Percentiles rank a stretch among this genome's conserved stretches.
These are phyloP conservation scores for Candida endomychidarum DNA, from an alignment of 805 yeast species.

Conservation along the genomic window DNA sequence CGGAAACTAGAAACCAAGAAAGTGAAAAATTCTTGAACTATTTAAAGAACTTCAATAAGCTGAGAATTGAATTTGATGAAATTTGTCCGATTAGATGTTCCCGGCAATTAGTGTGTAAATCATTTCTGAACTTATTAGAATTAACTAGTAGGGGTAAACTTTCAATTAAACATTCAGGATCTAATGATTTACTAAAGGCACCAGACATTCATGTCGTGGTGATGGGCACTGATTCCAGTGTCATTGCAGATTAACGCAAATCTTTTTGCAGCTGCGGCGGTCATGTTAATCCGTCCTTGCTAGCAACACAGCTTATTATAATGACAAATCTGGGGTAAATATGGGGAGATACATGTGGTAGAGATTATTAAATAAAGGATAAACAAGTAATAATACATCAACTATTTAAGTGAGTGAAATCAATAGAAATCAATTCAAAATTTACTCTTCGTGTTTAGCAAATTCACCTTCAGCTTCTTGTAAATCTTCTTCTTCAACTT, in stretches of 20 bases:
- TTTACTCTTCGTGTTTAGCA: slow-evolving; percentile 42
- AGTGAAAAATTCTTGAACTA: slow-evolving; percentile 1
- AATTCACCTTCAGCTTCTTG: slow-evolving; percentile 49
- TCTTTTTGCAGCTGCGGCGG: slow-evolving; percentile 4
- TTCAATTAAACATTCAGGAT: neutral
- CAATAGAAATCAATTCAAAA: neutral
- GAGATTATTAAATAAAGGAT: neutral
- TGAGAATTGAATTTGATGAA: slow-evolving; percentile 4
- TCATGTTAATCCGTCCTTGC: neutral
- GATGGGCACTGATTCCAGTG: neutral
- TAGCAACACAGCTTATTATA: slow-evolving; percentile 2
- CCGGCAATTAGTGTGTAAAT: slow-evolving; percentile 26
- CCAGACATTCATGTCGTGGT: slow-evolving; percentile 4
- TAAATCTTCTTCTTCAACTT: slow-evolving; percentile 41
- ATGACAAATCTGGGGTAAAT: too few relatives aligned
- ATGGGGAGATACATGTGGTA: too few relatives aligned
- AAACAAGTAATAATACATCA: slow-evolving; percentile 2
- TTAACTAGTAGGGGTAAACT: slow-evolving; percentile 21
- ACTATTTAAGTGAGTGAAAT: slow-evolving; percentile 2
- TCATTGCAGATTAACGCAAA: neutral
- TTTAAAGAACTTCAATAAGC: slow-evolving; percentile 5
- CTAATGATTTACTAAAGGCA: neutral
- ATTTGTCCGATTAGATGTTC: slow-evolving; percentile 14
- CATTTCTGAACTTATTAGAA: slow-evolving; percentile 27
- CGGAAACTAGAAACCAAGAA: slow-evolving; percentile 4